These are phyloP conservation scores for Amylocystis lapponica DNA, from an alignment of 768 basidiomycete genomes.

Conservation along the genomic window DNA sequence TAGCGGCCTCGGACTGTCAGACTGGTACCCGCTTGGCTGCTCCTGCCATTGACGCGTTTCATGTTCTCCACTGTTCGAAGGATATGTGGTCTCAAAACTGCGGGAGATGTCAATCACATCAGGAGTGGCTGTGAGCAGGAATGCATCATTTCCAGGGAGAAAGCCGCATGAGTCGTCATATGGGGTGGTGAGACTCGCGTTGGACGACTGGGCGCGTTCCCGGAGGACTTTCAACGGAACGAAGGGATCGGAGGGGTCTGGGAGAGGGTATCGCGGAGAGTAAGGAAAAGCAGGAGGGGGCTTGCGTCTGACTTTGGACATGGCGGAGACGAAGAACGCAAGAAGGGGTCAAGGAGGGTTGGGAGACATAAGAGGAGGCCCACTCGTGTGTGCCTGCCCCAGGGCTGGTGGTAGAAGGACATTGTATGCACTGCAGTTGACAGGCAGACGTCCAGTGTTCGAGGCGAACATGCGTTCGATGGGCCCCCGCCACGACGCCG, in stretches of 20 bases:
- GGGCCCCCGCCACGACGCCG: too few relatives aligned
- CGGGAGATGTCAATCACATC: neutral
- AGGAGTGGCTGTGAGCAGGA: neutral
- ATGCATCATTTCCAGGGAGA: neutral
- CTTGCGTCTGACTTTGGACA: slow-evolving; percentile 42
- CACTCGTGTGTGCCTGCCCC: slow-evolving; percentile 4
- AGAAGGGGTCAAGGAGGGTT: neutral
- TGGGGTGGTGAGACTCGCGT: slow-evolving; percentile 7
- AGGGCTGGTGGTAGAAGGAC: neutral
- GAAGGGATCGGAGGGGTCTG: slow-evolving; percentile 67
- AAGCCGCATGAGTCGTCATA: neutral
- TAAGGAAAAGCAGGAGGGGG: slow-evolving; percentile 49
- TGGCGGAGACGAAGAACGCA: neutral
- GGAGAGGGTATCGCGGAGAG: slow-evolving; percentile 53
- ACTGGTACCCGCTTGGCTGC: slow-evolving; percentile 14
- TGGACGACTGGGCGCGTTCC: slow-evolving; percentile 43
- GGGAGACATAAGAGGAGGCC: neutral
- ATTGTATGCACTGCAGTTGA: too few relatives aligned
- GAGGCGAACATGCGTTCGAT: slow-evolving; percentile 3
- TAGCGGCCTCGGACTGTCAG: slow-evolving; percentile 14
- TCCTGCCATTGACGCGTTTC: slow-evolving; percentile 4
- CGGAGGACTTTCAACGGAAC: slow-evolving; percentile 63
- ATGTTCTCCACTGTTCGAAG: neutral
- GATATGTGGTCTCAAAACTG: slow-evolving; percentile 3
- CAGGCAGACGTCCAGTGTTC: neutral